Conservation (phyloP, 495 filamentous ascomycete species). For the Oleoguttula mirabilis region DNA sequence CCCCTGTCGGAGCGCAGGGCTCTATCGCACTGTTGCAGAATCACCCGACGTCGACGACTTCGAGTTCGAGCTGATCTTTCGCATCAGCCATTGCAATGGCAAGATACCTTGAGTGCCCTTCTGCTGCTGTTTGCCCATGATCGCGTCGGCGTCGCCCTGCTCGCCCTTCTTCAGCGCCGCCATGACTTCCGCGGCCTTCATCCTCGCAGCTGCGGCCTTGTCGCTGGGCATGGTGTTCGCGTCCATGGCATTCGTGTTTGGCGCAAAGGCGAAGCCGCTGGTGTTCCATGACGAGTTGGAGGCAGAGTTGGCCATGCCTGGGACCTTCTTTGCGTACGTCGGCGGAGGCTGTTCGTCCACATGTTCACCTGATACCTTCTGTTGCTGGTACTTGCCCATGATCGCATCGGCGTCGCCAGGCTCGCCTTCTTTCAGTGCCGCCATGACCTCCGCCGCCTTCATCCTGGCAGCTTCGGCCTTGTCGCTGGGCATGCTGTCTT, state of each 20-base stretch:
- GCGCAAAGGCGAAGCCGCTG: conserved; percentile 5
- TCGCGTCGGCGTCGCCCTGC: conserved; percentile 1
- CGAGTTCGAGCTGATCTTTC: too few species aligned
- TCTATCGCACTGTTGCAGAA: too few species aligned
- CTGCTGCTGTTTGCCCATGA: conserved; percentile 2
- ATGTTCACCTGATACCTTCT: too few species aligned
- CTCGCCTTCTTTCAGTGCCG: conserved; percentile 2
- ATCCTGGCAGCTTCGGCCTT: conserved; percentile 8
- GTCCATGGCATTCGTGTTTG: conserved; percentile 11
- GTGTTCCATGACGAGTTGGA: conserved; percentile 11
- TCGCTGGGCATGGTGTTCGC: conserved; percentile 5
- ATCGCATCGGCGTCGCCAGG: conserved; percentile 2
- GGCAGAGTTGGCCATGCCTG: too few species aligned
- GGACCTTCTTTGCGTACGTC: too few species aligned
- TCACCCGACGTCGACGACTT: too few species aligned
- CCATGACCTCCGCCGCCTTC: conserved; percentile 9
- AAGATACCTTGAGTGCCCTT: not conserved
- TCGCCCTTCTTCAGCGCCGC: conserved; percentile 4
- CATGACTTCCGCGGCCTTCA: conserved; percentile 8
- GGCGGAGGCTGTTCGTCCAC: too few species aligned
- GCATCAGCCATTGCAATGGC: conserved; percentile 1
- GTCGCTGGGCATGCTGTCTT: conserved; percentile 5
- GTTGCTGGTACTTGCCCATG: conserved; percentile 1
- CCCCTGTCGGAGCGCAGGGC: too few species aligned
- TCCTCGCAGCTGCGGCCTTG: conserved; percentile 8